A percentile compares a stretch with the other conserved stretches of the same genome.
These are phyloP conservation scores for Paraglomus brasilianum DNA, from an alignment of 192 early-diverging fungal species.

Conservation along the genomic window DNA sequence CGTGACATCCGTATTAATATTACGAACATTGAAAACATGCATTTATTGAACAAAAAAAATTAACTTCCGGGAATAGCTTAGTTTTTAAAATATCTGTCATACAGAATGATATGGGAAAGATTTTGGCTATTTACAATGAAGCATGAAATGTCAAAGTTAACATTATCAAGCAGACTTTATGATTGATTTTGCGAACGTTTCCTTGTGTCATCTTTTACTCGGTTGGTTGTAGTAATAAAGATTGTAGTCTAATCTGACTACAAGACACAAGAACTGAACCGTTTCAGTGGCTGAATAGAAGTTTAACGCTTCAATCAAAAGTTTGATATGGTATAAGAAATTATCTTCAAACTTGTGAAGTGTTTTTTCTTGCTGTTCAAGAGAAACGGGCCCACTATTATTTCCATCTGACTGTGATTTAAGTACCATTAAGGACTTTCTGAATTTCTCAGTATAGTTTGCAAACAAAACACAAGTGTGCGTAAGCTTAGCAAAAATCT, in stretches of 20 bases:
- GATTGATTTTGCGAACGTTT: too few species aligned
- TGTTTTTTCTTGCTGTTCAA: slow-evolving; percentile 43
- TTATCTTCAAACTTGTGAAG: slow-evolving; percentile 58
- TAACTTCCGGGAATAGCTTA: too few species aligned
- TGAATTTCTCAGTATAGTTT: slow-evolving; percentile 57
- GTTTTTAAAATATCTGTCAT: too few species aligned
- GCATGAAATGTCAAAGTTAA: too few species aligned
- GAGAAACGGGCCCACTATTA: slow-evolving; percentile 32
- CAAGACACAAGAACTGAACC: slow-evolving; percentile 60
- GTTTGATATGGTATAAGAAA: slow-evolving; percentile 66
- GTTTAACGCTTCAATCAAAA: slow-evolving; percentile 76
- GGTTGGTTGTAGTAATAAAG: too few species aligned
- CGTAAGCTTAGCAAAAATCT: slow-evolving; percentile 70
- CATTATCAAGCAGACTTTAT: too few species aligned
- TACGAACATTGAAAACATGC: too few species aligned
- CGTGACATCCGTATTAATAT: too few species aligned
- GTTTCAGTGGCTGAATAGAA: slow-evolving; percentile 72
- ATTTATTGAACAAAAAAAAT: too few species aligned
- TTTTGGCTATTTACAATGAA: too few species aligned
- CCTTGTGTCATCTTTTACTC: too few species aligned
- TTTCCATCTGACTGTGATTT: slow-evolving; percentile 42
- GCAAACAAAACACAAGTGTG: slow-evolving; percentile 58
- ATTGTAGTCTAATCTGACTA: slow-evolving; percentile 52
- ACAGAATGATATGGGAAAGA: too few species aligned
- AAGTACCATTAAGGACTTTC: slow-evolving; percentile 37